Evolutionary conservation across 768 basidiomycete genomes (phyloP), one percentile per base, ranked within the genome.

Genomic region (Paxillus ammoniavirescens): DNA sequence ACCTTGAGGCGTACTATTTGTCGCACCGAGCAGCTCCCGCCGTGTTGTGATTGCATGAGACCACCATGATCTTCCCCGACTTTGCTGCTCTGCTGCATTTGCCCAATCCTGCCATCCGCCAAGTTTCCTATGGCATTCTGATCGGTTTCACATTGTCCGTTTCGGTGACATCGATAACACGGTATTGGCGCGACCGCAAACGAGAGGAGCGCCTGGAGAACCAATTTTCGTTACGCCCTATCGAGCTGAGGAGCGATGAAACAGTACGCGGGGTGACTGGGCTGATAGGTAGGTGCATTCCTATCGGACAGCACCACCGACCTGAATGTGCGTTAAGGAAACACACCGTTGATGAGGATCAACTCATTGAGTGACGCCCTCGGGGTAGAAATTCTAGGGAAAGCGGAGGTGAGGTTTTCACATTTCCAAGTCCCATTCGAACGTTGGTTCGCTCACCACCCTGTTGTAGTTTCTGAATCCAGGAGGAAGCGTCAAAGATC

Each of bases 401-500:
- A 98, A 72, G 93, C 93, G 10, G 95, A 98, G 79, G 94, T 91
- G 52, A 44, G 74, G 7, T 26, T 45, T 17, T 13, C 1, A 8
- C 10, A 2, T 36, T 14, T n/a, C 8, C 9, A 2, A 31, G 9
- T 18, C 13, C 40, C 38, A 5, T 23, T 15, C 6, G 2, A 42
- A 41, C 13, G 21, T 12, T 26, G 40, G 17, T 42, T 23, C 31
- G 54, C 44, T 36, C 12, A 30, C 35, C 26, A 10, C 5, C 7
- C 9, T 33, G 52, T 28, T 49, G 9, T 61, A 98, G 93, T 99
- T 87, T 66, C 67, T 98, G 55, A 99, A 99, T 70, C 96, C 97
- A 1, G 96, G 96, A 23, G 97, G 97, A 38, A 98, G 95, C 50
- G 90, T 98, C 47, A 99, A 99, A 69, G 97, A 99, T 69, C 83